Base-by-base conservation (phyloP, 1,284 basidiomycete genomes). In the Sphaerobolus stellatus region DNA sequence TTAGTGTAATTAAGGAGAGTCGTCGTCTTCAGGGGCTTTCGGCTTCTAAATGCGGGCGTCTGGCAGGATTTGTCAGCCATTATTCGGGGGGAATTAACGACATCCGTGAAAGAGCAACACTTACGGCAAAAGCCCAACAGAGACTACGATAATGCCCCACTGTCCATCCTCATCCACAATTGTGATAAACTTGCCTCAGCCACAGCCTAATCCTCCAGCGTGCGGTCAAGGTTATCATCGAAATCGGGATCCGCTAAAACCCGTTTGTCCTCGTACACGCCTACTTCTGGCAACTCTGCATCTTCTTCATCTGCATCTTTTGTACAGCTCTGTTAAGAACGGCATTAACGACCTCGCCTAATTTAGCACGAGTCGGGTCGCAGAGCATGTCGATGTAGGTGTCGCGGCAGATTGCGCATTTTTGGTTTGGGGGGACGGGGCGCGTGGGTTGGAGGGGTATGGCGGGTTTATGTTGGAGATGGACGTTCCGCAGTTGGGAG, bases 161-260 rank as follows among this genome's bases (percentile, higher is more conserved):
- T 85, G 84, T n/a, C 82, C 88, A 41, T 96, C 92, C 63, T 95
- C 93, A 65, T 96, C 93, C 1, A 86, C 86, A 25, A 98, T 86
- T 1, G 85, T 86, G 61, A 99, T 66, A 70, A 95, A 93, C 70
- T 87, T 92, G 13, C 92, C 91, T 41, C 79, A 69, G 1, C 78
- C 79, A 22, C 92, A 83, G 46, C 80, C 84, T 50, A 96, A 59
- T 87, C 87, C 58, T 81, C 83, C 58, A 96, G 67, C 28, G 86
- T 89, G 59, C 86, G 77, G 2, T 81, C 83, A 54, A 82, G 64
- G 62, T 95, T 95, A 61, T 96, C 93, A 48, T 91, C 87, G 77
- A 90, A 94, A 63, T 97, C 94, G 5, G 90, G 90, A 64, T 97
- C 94, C 61, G 82, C 86, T 52, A 95, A 70, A 41, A 96, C 72